Base-by-base conservation (phyloP, 805 yeast genomes). In the Starmerella vitae region DNA sequence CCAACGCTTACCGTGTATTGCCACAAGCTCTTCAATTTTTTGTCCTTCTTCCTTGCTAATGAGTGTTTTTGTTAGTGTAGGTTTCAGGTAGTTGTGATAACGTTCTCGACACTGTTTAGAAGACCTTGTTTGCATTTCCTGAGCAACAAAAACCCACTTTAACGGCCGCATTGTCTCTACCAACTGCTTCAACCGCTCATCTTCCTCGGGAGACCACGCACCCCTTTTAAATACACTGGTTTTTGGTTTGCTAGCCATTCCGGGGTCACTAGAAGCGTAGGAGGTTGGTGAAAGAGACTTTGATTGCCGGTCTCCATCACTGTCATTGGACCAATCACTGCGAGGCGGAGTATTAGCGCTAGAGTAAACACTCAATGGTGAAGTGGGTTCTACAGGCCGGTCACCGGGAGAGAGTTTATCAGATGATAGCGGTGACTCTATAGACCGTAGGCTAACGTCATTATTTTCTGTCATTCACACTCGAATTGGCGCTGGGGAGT, bases 81-180 rank as follows among this genome's bases (percentile, higher is more conserved):
- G 94, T 59, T 85, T 85, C 49, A 84, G 68, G 60, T 85, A 85
- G 61, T 85, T 94, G 56, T 84, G 94, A 58, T 80, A 84, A 17
- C 95, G 68, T 57, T 84, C 95, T 29, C 95, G 66, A 55, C 94
- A 83, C 59, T 84, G 95, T 55, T 85, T 85, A 5, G 94, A 93
- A 2, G 93, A 78, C 46, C 95, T 66, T 4, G 88, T 69, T 22
- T 76, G 76, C 43, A 84, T 63, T 41, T 70, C 65, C 48, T 75
- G 78, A 9, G 93, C 74, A 15, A 85, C 82, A 42, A 81, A 68
- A 5, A 85, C 94, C 95, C 95, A 84, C 56, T 82, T 82, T 29
- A 81, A 70, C 8, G 93, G 84, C 4, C 93, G 93, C 56, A 72
- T 76, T 19, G 72, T 58, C 30, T 71, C 62, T 29, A 84, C 81